Percentiles rank a stretch among this genome's conserved stretches.
Conservation (phyloP, 768 basidiomycete species). For the Baorangia bicolor region DNA sequence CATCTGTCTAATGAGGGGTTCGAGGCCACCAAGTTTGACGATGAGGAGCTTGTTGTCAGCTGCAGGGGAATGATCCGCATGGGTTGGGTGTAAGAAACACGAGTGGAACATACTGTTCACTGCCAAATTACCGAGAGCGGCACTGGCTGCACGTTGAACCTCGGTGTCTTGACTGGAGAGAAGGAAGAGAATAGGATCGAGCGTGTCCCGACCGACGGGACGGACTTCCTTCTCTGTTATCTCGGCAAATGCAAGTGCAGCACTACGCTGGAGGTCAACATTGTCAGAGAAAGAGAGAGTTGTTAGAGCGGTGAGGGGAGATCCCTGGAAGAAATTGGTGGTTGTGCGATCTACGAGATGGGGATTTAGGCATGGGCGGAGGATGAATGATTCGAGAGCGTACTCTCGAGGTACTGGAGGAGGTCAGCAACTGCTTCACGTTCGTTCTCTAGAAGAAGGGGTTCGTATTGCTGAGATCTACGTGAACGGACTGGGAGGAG, state of each 20-base stretch:
- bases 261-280: constrained; percentile 96
- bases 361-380: background rate
- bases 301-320: constrained; percentile 88
- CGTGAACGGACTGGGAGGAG: constrained; percentile 65
- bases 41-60: constrained; percentile 99
- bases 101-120: constrained; percentile 81
- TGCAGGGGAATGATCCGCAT: constrained; percentile 33
- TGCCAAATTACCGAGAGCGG: constrained; percentile 94
- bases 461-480: constrained; percentile 85
- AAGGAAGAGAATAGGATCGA: constrained; percentile 97
- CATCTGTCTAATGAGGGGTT: constrained; percentile 99
- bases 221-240: constrained; percentile 99
- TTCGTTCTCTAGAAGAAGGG: constrained; percentile 86
- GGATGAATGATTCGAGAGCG: constrained; percentile 27
- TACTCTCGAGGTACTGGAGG: constrained; percentile 97
- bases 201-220: constrained; percentile 92
- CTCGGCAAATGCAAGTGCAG: constrained; percentile 97
- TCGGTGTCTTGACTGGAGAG: constrained; percentile 97
- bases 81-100: constrained; percentile 11
- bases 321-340: constrained; percentile 97
- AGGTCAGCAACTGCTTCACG: constrained; percentile 97
- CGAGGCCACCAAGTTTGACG: constrained; percentile 94
- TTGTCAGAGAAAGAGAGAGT: constrained; percentile 99
- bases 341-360: constrained; percentile 73
- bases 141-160: constrained; percentile 97